Evolutionary conservation across 2,329 filamentous ascomycete species (phyloP).

Genomic region (Cytospora piceae): DNA sequence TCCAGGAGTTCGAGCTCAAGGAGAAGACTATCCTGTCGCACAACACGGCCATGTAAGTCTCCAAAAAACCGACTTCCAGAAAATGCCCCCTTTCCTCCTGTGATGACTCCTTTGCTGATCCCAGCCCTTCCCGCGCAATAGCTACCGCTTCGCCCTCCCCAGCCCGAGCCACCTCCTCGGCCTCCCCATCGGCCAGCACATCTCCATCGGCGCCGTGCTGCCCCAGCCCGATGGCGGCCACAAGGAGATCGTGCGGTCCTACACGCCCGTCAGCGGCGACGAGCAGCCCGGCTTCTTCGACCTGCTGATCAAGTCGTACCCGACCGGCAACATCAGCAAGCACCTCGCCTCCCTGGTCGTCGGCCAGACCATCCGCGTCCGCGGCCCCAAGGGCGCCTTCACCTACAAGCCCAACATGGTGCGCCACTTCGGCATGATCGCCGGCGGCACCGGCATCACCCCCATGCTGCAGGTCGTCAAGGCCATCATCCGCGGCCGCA

Average conservation of each 20-base stretch:
- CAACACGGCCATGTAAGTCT: conserved; percentile 89
- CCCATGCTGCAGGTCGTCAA: conserved; percentile 97
- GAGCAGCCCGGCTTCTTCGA: conserved; percentile 91
- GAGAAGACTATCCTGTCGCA: conserved; percentile 96
- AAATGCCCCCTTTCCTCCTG: too few species aligned
- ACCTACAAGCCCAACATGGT: conserved; percentile 98
- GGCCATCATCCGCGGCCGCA: conserved; percentile 81
- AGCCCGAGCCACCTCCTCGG: conserved; percentile 80
- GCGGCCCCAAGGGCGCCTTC: conserved; percentile 96
- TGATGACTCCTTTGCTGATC: not conserved
- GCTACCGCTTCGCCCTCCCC: conserved; percentile 92
- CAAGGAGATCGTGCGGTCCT: conserved; percentile 88
- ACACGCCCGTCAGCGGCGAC: conserved; percentile 90
- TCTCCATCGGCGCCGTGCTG: conserved; percentile 86
- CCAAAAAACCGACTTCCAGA: conserved; percentile 12
- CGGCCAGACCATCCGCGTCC: conserved; percentile 86
- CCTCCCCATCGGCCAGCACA: conserved; percentile 97
- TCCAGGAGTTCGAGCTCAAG: conserved; percentile 90
- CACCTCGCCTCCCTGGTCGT: conserved; percentile 82
- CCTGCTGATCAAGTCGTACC: conserved; percentile 97
- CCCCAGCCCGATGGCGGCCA: conserved; percentile 67
- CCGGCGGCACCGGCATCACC: conserved; percentile 95
- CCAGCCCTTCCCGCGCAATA: conserved; percentile 38
- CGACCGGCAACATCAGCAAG: conserved; percentile 95
- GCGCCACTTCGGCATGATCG: conserved; percentile 95